Base-by-base conservation (phyloP, 2,329 filamentous ascomycete species). In the Fusarium anguioides region DNA sequence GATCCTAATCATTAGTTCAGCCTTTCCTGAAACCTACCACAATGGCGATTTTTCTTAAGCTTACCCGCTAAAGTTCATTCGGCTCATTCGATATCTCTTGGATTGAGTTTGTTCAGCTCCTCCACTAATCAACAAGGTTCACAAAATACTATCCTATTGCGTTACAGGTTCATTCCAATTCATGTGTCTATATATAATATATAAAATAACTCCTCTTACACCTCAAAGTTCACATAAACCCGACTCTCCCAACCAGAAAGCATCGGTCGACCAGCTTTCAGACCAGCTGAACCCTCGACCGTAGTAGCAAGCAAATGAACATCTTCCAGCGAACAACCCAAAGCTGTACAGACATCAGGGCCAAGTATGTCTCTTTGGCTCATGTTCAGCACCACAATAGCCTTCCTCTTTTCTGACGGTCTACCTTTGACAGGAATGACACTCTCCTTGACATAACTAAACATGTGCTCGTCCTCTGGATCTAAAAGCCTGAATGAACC, bases 401-500 rank as follows among this genome's bases (percentile, higher is more conserved):
- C 78, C 33, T 64, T 77, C 18, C 75, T 72, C 17, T 56, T 71
- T 5, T 66, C 64, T 17, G 72, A 71, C 1, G 18, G 9, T 8
- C 45, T 24, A 0, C 61, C 73, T 11, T 59, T 62, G 11, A 69
- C 23, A 3, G 62, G 58, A 1, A 44, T 36, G 4, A 51, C 36
- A 5, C 74, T 76, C 48, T 78, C 74, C 45, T 81, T 86, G 4
- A 84, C 75, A 45, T 90, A 87, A 0, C 84, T 81, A 69, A 91
- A 90, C 0, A 87, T 76, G 24, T 83, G 76, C 29, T 87, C 83
- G 6, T 87, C 80, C 0, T 80, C 75, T 1, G 86, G 83, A 6
- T 81, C 77, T 1, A 84, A 18, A 2, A 90, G 74, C 47, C 83
- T 81, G 63, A 91, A 92, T 1, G 81, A 77, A 0, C 89, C 89